Evolutionary conservation across 352 stramenopile genomes (phyloP), one percentile per base, ranked within the genome.

Genomic region (Phytopythium litorale): DNA sequence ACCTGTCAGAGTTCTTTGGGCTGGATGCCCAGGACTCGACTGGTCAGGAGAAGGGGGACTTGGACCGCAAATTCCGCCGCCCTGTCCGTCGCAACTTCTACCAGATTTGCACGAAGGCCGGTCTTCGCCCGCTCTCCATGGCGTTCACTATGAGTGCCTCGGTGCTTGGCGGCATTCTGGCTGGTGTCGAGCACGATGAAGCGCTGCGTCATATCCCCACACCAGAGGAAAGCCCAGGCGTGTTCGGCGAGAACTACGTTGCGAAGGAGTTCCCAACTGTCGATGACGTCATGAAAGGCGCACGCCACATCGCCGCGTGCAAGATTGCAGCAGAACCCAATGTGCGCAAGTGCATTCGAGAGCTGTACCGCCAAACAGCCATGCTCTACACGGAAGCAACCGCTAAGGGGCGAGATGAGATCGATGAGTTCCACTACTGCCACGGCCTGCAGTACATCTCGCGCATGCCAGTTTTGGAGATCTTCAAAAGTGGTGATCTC

Each of bases 381-480:
- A 68, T 77, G 23, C 61, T 96, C 51, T 92, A 62, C 58, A 95
- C 88, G 12, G 79, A 93, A 54, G 72, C 88, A 37, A 96, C 88
- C 11, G 35, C 55, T 4, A 96, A 96, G 64, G 88, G 88, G 7
- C 73, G 84, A 5, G 88, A 95, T 62, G 88, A 96, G 69, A 88
- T 96, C 32, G 88, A 96, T 45, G 86, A 95, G 60, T 95, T 95
- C 52, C 88, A 96, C 59, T 95, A 92, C 48, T 87, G 74, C 7
- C 84, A 96, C 45, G 88, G 88, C 28, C 61, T 96, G 30, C 88
- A 96, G 66, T 96, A 96, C 53, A 77, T 96, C 35, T 75, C 82
- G 11, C 84, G 81, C 12, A 94, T 95, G 86, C 82, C 84, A n/a
- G 80, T 87, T n/a, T 60, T 84, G 40, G 86, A 96, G 25, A 68